phyloP scores from a whole-genome alignment of 129 eudicot species.

The Artemisia annua region DNA sequence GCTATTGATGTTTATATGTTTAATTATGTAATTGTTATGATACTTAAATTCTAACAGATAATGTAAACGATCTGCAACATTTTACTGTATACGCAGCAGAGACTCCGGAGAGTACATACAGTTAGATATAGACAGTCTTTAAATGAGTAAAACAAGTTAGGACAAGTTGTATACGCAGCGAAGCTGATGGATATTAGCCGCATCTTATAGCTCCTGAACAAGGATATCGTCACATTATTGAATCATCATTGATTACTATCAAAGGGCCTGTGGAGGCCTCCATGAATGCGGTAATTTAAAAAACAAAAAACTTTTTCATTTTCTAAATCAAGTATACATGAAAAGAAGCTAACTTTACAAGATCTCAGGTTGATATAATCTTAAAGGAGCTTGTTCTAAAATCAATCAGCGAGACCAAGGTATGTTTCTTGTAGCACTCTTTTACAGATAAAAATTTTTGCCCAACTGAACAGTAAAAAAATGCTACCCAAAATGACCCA shows the following conservation, averaged over 20 bases:
- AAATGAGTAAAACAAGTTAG: too few species aligned
- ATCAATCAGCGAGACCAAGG: constrained; percentile 49
- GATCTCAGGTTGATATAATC: constrained; percentile 44
- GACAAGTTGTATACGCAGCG: neutral
- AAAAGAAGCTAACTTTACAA: constrained; percentile 15
- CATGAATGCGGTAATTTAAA: constrained; percentile 44
- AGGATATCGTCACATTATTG: constrained; percentile 54
- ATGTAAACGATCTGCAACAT: too few species aligned
- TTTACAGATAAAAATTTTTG: neutral
- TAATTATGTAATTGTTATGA: too few species aligned
- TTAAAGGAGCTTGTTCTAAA: constrained; percentile 51
- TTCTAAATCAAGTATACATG: neutral
- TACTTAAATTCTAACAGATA: too few species aligned
- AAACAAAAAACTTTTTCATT: neutral
- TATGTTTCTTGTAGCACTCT: constrained; percentile 23
- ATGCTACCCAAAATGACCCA: neutral
- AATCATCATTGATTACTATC: constrained; percentile 40
- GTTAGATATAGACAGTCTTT: too few species aligned
- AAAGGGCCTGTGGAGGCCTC: constrained; percentile 52
- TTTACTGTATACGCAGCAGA: too few species aligned
- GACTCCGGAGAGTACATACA: too few species aligned
- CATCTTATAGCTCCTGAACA: constrained; percentile 54
- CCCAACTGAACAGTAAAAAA: neutral
- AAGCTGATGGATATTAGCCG: constrained; percentile 49
- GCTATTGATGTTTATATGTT: too few species aligned